Conservation (phyloP, 2,329 filamentous ascomycete species). For the Aplosporella prunicola region DNA sequence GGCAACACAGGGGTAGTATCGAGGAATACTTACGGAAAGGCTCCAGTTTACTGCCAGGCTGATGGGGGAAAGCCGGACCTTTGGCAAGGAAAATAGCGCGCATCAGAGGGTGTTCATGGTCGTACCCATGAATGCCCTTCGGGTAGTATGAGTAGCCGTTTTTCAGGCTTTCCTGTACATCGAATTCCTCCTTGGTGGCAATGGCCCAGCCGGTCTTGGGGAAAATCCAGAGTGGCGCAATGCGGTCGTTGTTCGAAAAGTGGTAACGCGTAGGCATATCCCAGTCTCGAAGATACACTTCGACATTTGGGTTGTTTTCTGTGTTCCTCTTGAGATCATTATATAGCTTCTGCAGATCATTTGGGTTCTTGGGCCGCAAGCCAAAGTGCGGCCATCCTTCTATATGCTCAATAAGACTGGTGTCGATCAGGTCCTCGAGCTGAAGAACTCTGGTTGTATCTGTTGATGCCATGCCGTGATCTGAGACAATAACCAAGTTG, state of each 20-base stretch:
- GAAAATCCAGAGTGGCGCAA: constrained; percentile 90
- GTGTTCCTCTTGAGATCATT: constrained; percentile 45
- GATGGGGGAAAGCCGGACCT: constrained; percentile 84
- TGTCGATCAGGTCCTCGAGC: constrained; percentile 79
- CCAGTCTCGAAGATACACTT: constrained; percentile 76
- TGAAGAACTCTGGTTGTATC: constrained; percentile 72
- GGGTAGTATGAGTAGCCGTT: constrained; percentile 65
- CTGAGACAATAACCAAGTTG: constrained; percentile 91
- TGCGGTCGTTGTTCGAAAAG: constrained; percentile 77
- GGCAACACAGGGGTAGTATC: background rate
- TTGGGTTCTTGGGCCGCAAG: constrained; percentile 64
- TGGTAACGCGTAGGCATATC: constrained; percentile 92
- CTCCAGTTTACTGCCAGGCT: constrained; percentile 67
- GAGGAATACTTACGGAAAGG: constrained; percentile 61
- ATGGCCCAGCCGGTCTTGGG: constrained; percentile 91
- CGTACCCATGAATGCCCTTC: constrained; percentile 83
- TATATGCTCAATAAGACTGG: constrained; percentile 65
- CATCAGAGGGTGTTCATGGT: constrained; percentile 92
- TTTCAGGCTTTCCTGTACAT: constrained; percentile 57
- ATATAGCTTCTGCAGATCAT: constrained; percentile 60
- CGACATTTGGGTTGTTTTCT: constrained; percentile 57
- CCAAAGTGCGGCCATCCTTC: constrained; percentile 95
- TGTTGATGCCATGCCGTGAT: constrained; percentile 97
- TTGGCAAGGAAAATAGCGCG: constrained; percentile 87
- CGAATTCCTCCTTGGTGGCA: constrained; percentile 68